A percentile compares a stretch with the other conserved stretches of the same genome.
These are phyloP conservation scores for Aspergillus sp. DNA, from an alignment of 2,329 filamentous ascomycete genomes.

Conservation along the genomic window DNA sequence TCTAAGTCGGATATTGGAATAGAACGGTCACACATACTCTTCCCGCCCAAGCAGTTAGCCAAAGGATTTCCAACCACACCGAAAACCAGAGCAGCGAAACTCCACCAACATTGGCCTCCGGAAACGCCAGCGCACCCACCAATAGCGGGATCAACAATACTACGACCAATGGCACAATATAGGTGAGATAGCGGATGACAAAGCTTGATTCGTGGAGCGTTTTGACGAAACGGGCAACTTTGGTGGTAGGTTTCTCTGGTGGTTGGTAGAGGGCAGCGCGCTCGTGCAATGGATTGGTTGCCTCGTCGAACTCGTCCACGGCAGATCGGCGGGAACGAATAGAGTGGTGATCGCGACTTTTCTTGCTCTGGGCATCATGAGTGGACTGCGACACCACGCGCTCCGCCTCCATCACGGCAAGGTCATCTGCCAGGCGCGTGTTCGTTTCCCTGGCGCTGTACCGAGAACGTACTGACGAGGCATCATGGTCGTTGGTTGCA, in stretches of 20 bases:
- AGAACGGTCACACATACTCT: slow-evolving; percentile 33
- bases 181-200: slow-evolving; percentile 63
- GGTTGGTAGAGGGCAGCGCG: slow-evolving; percentile 59
- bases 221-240: slow-evolving; percentile 58
- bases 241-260: slow-evolving; percentile 55
- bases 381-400: slow-evolving; percentile 47
- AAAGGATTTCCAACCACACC: slow-evolving; percentile 90
- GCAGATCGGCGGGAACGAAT: slow-evolving; percentile 46
- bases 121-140: slow-evolving; percentile 55
- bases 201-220: slow-evolving; percentile 59
- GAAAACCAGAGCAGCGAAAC: slow-evolving; percentile 84
- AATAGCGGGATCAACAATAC: slow-evolving; percentile 63
- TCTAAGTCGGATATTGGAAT: too few species aligned
- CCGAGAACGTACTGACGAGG: slow-evolving; percentile 37
- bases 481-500: slow-evolving; percentile 16
- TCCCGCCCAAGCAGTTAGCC: slow-evolving; percentile 82
- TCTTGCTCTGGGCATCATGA: slow-evolving; percentile 22
- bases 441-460: slow-evolving; percentile 54
- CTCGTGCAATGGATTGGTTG: slow-evolving; percentile 64
- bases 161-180: slow-evolving; percentile 59
- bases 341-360: slow-evolving; percentile 22
- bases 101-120: slow-evolving; percentile 59
- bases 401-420: slow-evolving; percentile 60
- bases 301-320: slow-evolving; percentile 60
- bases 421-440: slow-evolving; percentile 57